A percentile compares a stretch with the other conserved stretches of the same genome.
Conservation (phyloP, 768 basidiomycete species). For the Leccinum obscurum region DNA sequence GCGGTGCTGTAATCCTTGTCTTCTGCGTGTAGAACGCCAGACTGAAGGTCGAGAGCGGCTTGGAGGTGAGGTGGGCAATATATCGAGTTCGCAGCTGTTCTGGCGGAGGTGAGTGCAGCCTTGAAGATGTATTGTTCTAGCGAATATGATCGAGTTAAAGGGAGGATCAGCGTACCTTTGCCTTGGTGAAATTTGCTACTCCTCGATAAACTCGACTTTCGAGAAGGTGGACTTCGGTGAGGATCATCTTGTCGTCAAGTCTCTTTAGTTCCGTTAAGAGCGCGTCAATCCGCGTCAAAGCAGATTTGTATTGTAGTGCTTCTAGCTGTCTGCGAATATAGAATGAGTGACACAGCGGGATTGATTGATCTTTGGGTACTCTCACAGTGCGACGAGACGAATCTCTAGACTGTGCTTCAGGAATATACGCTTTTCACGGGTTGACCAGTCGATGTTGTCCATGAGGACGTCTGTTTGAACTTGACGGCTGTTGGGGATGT, state of each 20-base stretch:
- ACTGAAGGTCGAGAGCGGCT: conserved; percentile 62
- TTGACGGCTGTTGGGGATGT: conserved; percentile 71
- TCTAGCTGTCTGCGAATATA: conserved; percentile 61
- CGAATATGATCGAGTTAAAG: background rate
- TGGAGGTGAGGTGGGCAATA: conserved; percentile 82
- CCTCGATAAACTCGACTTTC: conserved; percentile 92
- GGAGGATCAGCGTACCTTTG: conserved; percentile 60
- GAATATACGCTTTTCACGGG: conserved; percentile 90
- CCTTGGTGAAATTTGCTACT: conserved; percentile 83
- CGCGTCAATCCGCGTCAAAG: conserved; percentile 77
- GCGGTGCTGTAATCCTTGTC: conserved; percentile 98
- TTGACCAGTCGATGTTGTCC: conserved; percentile 93
- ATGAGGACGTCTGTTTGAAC: conserved; percentile 83
- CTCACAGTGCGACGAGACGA: conserved; percentile 74
- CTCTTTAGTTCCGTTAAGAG: conserved; percentile 91
- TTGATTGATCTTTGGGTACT: conserved; percentile 2
- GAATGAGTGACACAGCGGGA: conserved; percentile 4
- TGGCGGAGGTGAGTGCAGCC: conserved; percentile 86
- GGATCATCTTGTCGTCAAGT: conserved; percentile 96
- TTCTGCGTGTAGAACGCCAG: conserved; percentile 88
- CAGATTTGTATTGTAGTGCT: conserved; percentile 70
- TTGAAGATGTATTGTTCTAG: conserved; percentile 23
- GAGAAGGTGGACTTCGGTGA: conserved; percentile 94
- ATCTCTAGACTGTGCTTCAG: conserved; percentile 93
- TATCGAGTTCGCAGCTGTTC: conserved; percentile 93